Percentiles rank a stretch among this genome's conserved stretches.
These are phyloP conservation scores for Penicillium odoratum DNA, from an alignment of 495 filamentous ascomycete species.

Conservation along the genomic window DNA sequence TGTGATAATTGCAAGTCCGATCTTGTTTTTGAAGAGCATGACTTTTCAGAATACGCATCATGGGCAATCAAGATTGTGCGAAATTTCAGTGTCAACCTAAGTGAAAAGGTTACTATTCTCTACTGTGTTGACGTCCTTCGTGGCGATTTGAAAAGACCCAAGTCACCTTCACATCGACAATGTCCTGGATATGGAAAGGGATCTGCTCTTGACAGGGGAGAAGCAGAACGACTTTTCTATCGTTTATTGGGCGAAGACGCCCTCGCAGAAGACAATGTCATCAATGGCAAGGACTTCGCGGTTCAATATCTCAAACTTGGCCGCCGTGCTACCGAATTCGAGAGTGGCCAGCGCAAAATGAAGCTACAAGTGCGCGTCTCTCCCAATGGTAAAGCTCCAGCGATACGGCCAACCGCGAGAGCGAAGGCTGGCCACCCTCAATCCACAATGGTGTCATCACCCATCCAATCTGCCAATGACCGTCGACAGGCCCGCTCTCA, in stretches of 20 bases:
- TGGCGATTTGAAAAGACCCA: slow-evolving; percentile 54
- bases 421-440: slow-evolving; percentile 42
- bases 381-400: slow-evolving; percentile 42
- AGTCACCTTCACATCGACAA: slow-evolving; percentile 42
- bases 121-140: slow-evolving; percentile 61
- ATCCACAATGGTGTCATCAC: slow-evolving; percentile 88
- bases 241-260: slow-evolving; percentile 62
- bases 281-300: slow-evolving; percentile 60
- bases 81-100: slow-evolving; percentile 46
- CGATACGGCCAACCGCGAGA: slow-evolving; percentile 20
- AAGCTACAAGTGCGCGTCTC: slow-evolving; percentile 62
- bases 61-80: slow-evolving; percentile 66
- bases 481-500: slow-evolving; percentile 40
- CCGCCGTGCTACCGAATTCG: slow-evolving; percentile 51
- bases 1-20: slow-evolving; percentile 89
- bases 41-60: slow-evolving; percentile 74
- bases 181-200: slow-evolving; percentile 57
- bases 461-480: slow-evolving; percentile 58
- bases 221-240: slow-evolving; percentile 65
- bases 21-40: slow-evolving; percentile 62
- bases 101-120: slow-evolving; percentile 51
- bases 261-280: slow-evolving; percentile 56
- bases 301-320: slow-evolving; percentile 61
- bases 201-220: slow-evolving; percentile 54
- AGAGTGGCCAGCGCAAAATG: slow-evolving; percentile 50